Conservation (phyloP, 306 rosid genomes). For the Quercus suber region DNA sequence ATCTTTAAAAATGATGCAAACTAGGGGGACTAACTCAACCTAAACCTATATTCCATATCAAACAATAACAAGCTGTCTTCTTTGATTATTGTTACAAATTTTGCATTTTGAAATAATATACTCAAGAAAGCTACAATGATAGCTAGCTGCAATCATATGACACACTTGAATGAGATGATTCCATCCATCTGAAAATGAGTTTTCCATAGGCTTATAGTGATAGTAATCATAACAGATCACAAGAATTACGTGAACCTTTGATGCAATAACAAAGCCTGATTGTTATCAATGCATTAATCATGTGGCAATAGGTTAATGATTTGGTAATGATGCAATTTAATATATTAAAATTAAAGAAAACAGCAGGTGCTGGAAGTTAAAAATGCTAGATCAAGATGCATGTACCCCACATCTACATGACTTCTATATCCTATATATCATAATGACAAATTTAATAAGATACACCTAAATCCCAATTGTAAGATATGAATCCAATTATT, state of each 20-base stretch:
- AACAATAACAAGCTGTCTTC: slow-evolving; percentile 11
- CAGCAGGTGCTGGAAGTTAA: neutral
- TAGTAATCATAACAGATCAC: no score
- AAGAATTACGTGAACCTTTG: no score
- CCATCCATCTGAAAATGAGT: no score
- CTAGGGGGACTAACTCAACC: slow-evolving; percentile 8
- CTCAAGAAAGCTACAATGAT: no score
- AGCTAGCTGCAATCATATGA: no score
- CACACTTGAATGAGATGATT: no score
- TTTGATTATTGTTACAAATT: slow-evolving; percentile 5
- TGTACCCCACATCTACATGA: slow-evolving; percentile 31
- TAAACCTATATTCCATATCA: slow-evolving; percentile 20
- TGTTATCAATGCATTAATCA: no score
- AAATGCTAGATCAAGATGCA: neutral
- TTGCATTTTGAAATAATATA: no score
- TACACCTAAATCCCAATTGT: neutral
- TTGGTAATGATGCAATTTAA: neutral
- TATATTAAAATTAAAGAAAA: neutral
- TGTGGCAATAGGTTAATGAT: neutral
- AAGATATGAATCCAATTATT: neutral
- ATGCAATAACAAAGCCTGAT: no score
- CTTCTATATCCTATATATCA: neutral
- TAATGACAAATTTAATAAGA: neutral
- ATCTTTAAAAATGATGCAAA: slow-evolving; percentile 26
- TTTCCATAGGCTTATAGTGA: no score